Conservation (phyloP, 768 basidiomycete genomes). For the Ramaria sp. region DNA sequence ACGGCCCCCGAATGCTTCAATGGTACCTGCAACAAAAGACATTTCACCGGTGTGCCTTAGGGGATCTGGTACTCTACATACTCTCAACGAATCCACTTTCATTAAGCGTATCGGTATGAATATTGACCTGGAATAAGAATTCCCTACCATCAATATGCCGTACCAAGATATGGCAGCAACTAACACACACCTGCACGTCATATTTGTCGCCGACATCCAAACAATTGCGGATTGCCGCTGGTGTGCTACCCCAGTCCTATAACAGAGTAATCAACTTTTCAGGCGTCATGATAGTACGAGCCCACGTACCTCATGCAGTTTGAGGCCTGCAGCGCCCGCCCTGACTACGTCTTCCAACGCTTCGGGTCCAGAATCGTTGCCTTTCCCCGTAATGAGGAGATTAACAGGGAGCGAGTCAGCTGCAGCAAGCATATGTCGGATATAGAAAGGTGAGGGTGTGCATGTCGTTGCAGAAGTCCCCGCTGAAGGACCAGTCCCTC, state of each 20-base stretch:
- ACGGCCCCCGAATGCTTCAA: constrained; percentile 77
- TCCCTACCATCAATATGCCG: background rate
- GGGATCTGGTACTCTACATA: constrained; percentile 23
- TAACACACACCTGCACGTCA: constrained; percentile 76
- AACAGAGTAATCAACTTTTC: background rate
- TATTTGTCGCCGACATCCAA: constrained; percentile 80
- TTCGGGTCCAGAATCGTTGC: constrained; percentile 72
- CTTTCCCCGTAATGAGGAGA: constrained; percentile 93
- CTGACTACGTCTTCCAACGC: constrained; percentile 72
- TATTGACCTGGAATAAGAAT: constrained; percentile 51
- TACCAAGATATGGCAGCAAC: background rate
- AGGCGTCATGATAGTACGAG: background rate
- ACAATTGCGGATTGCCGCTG: constrained; percentile 64
- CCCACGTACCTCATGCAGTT: constrained; percentile 64
- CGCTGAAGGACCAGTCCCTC: constrained; percentile 88
- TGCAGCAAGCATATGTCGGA: constrained; percentile 83
- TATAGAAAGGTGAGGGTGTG: constrained; percentile 82
- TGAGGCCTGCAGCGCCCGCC: constrained; percentile 82
- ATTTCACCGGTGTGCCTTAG: background rate
- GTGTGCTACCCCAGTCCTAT: constrained; percentile 87
- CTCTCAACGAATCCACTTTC: constrained; percentile 97
- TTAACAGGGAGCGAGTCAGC: constrained; percentile 88
- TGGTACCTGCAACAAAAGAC: constrained; percentile 49
- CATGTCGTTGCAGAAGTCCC: constrained; percentile 92
- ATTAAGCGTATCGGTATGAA: constrained; percentile 95